Evolutionary conservation across 805 yeast species (phyloP), one percentile per base, ranked within the genome.

Genomic region (Candida boidinii): DNA sequence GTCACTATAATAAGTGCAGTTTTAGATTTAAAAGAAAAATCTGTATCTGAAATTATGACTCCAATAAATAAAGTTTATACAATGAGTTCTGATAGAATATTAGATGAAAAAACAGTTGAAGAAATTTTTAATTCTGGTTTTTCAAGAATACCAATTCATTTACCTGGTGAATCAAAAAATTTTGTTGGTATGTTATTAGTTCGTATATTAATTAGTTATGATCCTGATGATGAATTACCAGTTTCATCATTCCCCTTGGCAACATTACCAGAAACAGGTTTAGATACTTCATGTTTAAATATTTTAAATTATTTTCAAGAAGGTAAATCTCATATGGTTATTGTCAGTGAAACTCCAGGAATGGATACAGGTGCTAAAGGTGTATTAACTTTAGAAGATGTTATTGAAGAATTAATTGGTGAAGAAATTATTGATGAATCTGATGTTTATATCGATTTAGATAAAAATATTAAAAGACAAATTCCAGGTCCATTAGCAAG

Each of bases 371-470:
- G 96, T 15, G 92, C 96, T 1, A 54, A 81, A 21, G 98, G 98
- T 42, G 94, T 90, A 8, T 64, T 90, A 28, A 90, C 98, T 1
- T 65, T 90, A 39, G 98, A 90, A 58, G 98, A 90, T 52, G 96
- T 90, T n/a, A 92, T 90, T 51, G 98, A 90, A 57, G 98, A 90
- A 59, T 68, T 90, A 42, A 90, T 90, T 55, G 98, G 98, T 31
- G 97, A 90, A 58, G 98, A 90, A 55, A 90, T 90, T 49, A 90
- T 90, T 26, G 98, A 90, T 53, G 98, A 90, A 60, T 76, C 87
- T 17, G 98, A 90, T 53, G 96, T 92, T 14, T 87, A 82, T 50
- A 73, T 88, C 37, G 96, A 90, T 58, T 82, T 88, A 41, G 85
- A 85, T 56, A 82, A 83, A 42, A 85, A 85, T 38, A 86, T 88